A percentile compares a stretch with the other conserved stretches of the same genome.
These are phyloP conservation scores for Exserohilum turcica DNA, from an alignment of 2,329 filamentous ascomycete genomes.

Conservation along the genomic window DNA sequence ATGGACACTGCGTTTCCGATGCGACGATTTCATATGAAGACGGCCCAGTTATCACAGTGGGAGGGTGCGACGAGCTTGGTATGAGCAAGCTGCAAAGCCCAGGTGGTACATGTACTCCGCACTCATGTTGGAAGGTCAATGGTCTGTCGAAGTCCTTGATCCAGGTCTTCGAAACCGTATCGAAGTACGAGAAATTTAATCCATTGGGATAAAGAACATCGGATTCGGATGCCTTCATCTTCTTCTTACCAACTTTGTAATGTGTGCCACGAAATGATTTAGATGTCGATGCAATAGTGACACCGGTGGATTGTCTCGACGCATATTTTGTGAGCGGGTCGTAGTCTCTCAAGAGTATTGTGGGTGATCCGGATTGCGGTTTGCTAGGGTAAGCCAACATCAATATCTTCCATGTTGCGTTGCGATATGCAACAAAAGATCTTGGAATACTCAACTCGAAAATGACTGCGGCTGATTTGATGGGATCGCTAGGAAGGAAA, in stretches of 20 bases:
- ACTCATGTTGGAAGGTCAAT: slow-evolving; percentile 48
- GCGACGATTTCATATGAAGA: slow-evolving; percentile 61
- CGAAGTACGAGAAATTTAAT: slow-evolving; percentile 55
- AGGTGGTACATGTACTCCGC: slow-evolving; percentile 18
- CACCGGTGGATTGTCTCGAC: neutral
- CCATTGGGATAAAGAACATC: slow-evolving; percentile 54
- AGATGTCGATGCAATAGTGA: slow-evolving; percentile 51
- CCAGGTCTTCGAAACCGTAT: slow-evolving; percentile 49
- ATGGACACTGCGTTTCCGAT: slow-evolving; percentile 54
- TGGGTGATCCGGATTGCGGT: slow-evolving; percentile 19
- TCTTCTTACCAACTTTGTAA: slow-evolving; percentile 41
- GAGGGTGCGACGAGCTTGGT: slow-evolving; percentile 24
- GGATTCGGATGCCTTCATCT: slow-evolving; percentile 35
- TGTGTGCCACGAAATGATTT: slow-evolving; percentile 56
- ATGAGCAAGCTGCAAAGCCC: slow-evolving; percentile 36
- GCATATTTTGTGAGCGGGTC: slow-evolving; percentile 32
- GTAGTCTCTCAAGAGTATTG: slow-evolving; percentile 39
- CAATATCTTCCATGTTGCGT: slow-evolving; percentile 57
- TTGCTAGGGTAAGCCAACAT: slow-evolving; percentile 38
- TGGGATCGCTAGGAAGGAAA: slow-evolving; percentile 49
- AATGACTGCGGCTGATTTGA: slow-evolving; percentile 49
- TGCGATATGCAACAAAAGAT: slow-evolving; percentile 54
- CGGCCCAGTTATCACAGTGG: slow-evolving; percentile 38
- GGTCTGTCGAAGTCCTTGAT: slow-evolving; percentile 33
- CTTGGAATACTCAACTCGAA: slow-evolving; percentile 58